These are phyloP conservation scores for Letharia columbiana DNA, from an alignment of 495 filamentous ascomycete species.

Conservation along the genomic window DNA sequence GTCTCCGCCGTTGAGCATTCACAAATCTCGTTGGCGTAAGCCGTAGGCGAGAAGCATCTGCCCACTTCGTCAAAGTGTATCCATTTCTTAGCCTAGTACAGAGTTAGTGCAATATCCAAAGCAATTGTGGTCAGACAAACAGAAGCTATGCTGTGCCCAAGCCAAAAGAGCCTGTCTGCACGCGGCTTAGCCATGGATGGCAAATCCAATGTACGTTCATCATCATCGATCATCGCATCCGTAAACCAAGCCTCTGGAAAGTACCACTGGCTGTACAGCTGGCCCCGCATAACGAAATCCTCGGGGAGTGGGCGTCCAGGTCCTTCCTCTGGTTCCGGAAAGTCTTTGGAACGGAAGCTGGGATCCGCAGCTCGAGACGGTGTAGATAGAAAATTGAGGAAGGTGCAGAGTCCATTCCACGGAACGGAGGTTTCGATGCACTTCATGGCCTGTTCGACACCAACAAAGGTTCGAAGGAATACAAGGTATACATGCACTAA, in stretches of 20 bases:
- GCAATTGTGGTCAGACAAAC: constrained; percentile 28
- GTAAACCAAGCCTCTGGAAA: constrained; percentile 65
- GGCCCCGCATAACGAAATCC: constrained; percentile 72
- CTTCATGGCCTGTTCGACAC: constrained; percentile 43
- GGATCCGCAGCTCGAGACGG: constrained; percentile 34
- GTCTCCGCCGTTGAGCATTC: background rate
- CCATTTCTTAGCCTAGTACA: constrained; percentile 8
- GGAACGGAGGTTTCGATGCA: constrained; percentile 51
- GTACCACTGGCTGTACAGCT: constrained; percentile 50
- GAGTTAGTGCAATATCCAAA: background rate
- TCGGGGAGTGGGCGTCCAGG: constrained; percentile 62
- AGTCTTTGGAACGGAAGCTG: constrained; percentile 42
- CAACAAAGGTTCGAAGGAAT: constrained; percentile 55
- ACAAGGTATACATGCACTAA: constrained; percentile 60
- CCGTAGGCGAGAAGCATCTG: constrained; percentile 2
- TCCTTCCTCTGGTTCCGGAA: constrained; percentile 46
- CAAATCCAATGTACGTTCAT: constrained; percentile 64
- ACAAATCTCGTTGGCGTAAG: background rate
- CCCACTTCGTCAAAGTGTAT: constrained; percentile 3
- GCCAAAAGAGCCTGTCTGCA: constrained; percentile 65
- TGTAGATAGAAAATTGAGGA: constrained; percentile 55
- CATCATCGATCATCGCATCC: constrained; percentile 61
- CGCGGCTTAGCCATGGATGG: constrained; percentile 56
- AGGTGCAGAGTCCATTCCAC: constrained; percentile 54
- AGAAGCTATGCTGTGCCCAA: constrained; percentile 53